Percentiles rank a stretch among this genome's conserved stretches.
Evolutionary conservation across 2,329 filamentous ascomycete species (phyloP).

Genomic region (Zasmidium cellare): DNA sequence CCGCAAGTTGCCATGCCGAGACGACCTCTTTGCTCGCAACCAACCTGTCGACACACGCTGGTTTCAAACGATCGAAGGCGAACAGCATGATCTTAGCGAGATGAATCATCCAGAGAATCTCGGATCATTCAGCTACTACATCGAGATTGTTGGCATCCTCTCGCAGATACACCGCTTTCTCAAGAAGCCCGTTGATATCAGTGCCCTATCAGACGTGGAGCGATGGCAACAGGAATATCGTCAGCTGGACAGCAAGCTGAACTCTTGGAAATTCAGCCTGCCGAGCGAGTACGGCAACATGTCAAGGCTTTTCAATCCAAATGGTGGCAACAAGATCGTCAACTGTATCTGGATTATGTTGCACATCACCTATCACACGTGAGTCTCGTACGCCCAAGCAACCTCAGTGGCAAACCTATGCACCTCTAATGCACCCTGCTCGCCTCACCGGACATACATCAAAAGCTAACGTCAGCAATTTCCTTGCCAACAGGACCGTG

Average conservation of each 20-base stretch:
- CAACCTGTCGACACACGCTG: constrained; percentile 80
- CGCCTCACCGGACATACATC: constrained; percentile 3
- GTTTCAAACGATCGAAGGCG: constrained; percentile 66
- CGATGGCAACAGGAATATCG: constrained; percentile 87
- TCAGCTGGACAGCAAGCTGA: constrained; percentile 76
- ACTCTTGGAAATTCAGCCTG: constrained; percentile 79
- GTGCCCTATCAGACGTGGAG: constrained; percentile 79
- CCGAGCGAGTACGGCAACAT: constrained; percentile 84
- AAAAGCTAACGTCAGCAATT: constrained; percentile 25
- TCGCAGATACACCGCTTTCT: constrained; percentile 86
- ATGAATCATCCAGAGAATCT: constrained; percentile 75
- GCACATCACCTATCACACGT: constrained; percentile 85
- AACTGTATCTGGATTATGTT: constrained; percentile 89
- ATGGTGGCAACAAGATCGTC: constrained; percentile 62
- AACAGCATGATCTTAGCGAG: constrained; percentile 36
- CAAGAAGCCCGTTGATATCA: constrained; percentile 86
- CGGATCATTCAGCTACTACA: constrained; percentile 84
- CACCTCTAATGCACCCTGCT: not conserved
- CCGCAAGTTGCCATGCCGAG: constrained; percentile 79
- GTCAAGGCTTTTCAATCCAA: constrained; percentile 69
- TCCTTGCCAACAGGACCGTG: constrained; percentile 58
- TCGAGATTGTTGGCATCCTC: constrained; percentile 84
- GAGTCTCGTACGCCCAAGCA: constrained; percentile 35
- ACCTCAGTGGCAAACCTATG: not conserved
- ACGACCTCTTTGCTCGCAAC: constrained; percentile 83